Conservation (phyloP, 2,329 filamentous ascomycete genomes). For the Fusarium keratoplasticum region DNA sequence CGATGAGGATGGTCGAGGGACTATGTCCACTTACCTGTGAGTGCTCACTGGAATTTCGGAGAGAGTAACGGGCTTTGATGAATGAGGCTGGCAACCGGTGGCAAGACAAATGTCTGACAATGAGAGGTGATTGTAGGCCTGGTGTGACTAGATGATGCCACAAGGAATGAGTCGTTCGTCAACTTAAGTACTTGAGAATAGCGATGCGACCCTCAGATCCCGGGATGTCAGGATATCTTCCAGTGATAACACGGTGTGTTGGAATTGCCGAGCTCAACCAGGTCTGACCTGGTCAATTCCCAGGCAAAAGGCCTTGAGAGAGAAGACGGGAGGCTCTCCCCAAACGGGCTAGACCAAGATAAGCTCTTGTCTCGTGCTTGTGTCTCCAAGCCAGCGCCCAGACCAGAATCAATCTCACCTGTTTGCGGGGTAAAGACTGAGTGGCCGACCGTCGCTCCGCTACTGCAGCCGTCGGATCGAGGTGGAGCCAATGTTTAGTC, state of each 20-base stretch:
- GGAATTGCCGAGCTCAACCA: neutral
- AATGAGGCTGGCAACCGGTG: neutral
- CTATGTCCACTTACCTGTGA: neutral
- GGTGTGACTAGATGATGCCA: neutral
- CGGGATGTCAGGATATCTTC: neutral
- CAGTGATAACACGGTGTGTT: neutral
- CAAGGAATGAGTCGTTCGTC: neutral
- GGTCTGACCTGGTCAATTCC: neutral
- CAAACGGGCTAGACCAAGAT: neutral
- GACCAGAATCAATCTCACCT: neutral
- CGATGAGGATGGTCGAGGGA: neutral
- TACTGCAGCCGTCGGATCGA: constrained; percentile 16
- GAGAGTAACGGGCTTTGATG: neutral
- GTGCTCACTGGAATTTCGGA: neutral
- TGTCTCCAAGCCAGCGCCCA: neutral
- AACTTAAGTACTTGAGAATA: neutral
- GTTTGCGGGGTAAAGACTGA: neutral
- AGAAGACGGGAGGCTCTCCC: neutral
- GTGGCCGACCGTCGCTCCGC: neutral
- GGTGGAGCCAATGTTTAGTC: neutral
- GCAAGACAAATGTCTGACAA: neutral
- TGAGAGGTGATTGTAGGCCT: neutral
- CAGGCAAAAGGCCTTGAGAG: neutral
- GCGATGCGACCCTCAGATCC: neutral
- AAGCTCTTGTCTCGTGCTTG: neutral